phyloP scores from a whole-genome alignment of 225 moss, liverwort and hornwort genomes.

The Sphagnum contortum region DNA sequence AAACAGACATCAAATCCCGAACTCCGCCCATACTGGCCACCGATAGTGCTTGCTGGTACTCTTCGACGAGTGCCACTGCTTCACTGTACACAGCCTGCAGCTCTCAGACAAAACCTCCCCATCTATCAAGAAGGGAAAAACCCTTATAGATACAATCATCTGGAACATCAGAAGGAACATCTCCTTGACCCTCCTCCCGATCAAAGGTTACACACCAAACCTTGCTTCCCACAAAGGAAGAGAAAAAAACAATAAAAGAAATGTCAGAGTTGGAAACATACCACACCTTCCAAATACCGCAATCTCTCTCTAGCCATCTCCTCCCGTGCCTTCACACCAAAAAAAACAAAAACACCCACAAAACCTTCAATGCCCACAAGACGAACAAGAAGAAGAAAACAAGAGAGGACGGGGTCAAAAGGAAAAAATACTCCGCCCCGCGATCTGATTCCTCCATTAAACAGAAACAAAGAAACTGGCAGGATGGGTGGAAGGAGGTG shows the following conservation, averaged over 20 bases:
- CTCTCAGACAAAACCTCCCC: neutral
- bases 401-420: too few relatives aligned
- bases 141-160: neutral
- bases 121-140: neutral
- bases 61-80: constrained; percentile 80
- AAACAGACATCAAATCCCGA: constrained; percentile 78
- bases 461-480: too few relatives aligned
- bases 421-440: too few relatives aligned
- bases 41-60: constrained; percentile 87
- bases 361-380: too few relatives aligned
- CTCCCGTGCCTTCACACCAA: constrained; percentile 55
- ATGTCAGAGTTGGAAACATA: constrained; percentile 8
- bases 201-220: too few relatives aligned
- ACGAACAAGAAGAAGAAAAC: too few relatives aligned
- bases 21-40: constrained; percentile 86
- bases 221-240: too few relatives aligned
- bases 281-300: constrained; percentile 82
- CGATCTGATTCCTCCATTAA: too few relatives aligned
- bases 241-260: neutral
- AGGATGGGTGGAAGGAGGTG: too few relatives aligned
- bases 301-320: constrained; percentile 91
- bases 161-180: too few relatives aligned
- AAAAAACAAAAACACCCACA: neutral
- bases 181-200: too few relatives aligned
- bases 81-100: constrained; percentile 79